Conservation (phyloP, 345 rosid genomes). For the Populus alba region DNA sequence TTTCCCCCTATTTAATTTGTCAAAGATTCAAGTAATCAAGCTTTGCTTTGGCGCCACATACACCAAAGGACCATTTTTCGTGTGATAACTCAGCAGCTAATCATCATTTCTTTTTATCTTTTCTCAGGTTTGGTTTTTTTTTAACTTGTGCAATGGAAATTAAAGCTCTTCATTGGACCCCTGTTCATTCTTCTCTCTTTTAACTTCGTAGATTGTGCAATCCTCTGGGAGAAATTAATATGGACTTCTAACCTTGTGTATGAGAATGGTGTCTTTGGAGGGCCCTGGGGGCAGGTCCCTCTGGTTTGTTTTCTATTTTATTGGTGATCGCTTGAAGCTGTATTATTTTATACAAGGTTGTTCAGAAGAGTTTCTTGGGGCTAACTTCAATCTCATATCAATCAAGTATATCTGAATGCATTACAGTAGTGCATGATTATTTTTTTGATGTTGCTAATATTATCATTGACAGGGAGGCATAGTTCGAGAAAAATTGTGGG, state of each 20-base stretch:
- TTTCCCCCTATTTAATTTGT: not conserved
- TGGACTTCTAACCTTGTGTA: not conserved
- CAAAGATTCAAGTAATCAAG: not conserved
- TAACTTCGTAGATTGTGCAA: not conserved
- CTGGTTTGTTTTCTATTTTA: not conserved
- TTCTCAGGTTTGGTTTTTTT: not conserved
- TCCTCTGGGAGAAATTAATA: not conserved
- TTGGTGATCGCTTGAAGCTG: not conserved
- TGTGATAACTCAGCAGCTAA: not conserved
- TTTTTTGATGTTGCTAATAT: not conserved
- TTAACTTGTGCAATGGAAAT: not conserved
- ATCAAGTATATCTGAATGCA: not conserved
- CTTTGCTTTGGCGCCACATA: not conserved
- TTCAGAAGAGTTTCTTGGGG: not conserved
- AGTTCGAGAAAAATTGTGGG: constrained; percentile 85
- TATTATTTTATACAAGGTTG: not conserved
- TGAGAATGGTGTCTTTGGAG: not conserved
- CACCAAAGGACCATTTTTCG: not conserved
- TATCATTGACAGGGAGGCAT: constrained; percentile 61
- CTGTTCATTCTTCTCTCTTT: no score
- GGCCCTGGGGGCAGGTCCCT: not conserved
- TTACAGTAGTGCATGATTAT: not conserved
- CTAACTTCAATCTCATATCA: not conserved
- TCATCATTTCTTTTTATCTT: not conserved
- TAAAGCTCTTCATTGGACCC: not conserved